These are phyloP conservation scores for Podaxis pistillaris DNA, from an alignment of 768 basidiomycete genomes.

Conservation along the genomic window DNA sequence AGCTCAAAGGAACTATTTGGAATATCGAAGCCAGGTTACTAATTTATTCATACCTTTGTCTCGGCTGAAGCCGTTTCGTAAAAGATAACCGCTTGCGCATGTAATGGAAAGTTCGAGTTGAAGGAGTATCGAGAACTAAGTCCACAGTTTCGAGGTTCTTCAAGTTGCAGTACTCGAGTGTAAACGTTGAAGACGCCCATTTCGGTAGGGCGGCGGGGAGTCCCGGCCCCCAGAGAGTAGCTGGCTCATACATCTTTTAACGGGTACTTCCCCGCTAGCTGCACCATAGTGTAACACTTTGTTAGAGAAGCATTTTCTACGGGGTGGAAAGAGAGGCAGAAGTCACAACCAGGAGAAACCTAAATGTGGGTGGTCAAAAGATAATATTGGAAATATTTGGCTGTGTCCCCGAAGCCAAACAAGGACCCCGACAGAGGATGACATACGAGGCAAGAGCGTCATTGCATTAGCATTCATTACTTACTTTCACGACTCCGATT, in stretches of 20 bases:
- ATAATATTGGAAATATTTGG: neutral
- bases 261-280: no score
- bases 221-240: no score
- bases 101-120: neutral
- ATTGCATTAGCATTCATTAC: neutral
- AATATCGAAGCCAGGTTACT: neutral
- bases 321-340: neutral
- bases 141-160: no score
- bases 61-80: neutral
- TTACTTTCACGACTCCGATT: neutral
- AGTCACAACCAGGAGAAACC: neutral
- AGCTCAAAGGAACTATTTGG: no score
- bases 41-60: neutral
- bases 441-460: neutral
- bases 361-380: neutral
- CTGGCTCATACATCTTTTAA: no score
- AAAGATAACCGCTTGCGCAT: neutral
- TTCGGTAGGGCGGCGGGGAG: no score
- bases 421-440: constrained; percentile 1
- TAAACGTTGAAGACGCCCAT: no score
- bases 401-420: neutral
- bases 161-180: no score
- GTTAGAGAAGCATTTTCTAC: neutral
- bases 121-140: neutral
- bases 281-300: no score